A percentile compares a stretch with the other conserved stretches of the same genome.
Evolutionary conservation across 805 yeast species (phyloP).

Genomic region (Yarrowia sp.): DNA sequence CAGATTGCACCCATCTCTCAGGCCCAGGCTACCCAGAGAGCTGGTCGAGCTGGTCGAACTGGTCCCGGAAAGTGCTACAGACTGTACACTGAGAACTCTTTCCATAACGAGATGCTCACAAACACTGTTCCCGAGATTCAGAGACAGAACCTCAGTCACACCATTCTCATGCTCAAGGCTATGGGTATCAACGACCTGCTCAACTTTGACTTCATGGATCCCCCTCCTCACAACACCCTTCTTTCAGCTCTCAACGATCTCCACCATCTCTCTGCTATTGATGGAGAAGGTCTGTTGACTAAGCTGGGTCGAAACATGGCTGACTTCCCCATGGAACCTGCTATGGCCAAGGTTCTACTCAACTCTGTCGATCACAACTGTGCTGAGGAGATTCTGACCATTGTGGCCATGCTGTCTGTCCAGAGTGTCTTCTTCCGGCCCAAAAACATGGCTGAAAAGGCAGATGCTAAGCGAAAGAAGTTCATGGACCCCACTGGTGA

Average conservation of each 20-base stretch:
- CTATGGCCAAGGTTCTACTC: conserved; percentile 77
- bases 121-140: conserved; percentile 93
- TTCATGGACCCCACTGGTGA: conserved; percentile 72
- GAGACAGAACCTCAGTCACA: conserved; percentile 78
- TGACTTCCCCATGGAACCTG: conserved; percentile 90
- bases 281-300: conserved; percentile 79
- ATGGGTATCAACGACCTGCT: conserved; percentile 84
- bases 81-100: conserved; percentile 84
- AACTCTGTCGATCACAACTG: conserved; percentile 68
- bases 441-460: conserved; percentile 67
- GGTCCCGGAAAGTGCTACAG: conserved; percentile 96
- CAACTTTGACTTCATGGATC: conserved; percentile 88
- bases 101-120: conserved; percentile 72
- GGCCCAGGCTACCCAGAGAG: conserved; percentile 95
- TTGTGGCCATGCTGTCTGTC: conserved; percentile 85
- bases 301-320: conserved; percentile 84
- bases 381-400: conserved; percentile 69
- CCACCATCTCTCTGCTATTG: conserved; percentile 88
- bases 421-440: conserved; percentile 75
- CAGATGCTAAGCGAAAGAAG: conserved; percentile 65
- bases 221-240: conserved; percentile 77
- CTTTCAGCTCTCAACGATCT: conserved; percentile 78
- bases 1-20: conserved; percentile 87
- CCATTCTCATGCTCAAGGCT: conserved; percentile 76
- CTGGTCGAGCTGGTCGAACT: conserved; percentile 98